These are phyloP conservation scores for Pholiota conissans DNA, from an alignment of 768 basidiomycete species.

Conservation along the genomic window DNA sequence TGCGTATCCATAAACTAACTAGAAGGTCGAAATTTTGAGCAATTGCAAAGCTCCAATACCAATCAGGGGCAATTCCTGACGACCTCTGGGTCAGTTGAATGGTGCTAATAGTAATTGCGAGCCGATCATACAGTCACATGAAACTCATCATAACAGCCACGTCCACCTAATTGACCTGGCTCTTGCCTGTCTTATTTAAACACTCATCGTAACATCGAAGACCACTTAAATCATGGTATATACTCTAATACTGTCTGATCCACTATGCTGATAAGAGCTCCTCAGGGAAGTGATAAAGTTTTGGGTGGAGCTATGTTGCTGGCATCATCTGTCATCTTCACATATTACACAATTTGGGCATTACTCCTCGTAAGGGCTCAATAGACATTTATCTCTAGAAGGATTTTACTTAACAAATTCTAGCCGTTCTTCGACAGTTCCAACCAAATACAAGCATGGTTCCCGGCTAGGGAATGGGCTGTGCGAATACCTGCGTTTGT, in stretches of 20 bases:
- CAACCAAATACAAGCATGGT: slow-evolving; percentile 74
- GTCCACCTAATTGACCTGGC: background rate
- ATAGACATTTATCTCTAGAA: background rate
- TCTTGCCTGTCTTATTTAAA: too few species aligned
- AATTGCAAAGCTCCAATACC: too few species aligned
- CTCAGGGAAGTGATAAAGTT: slow-evolving; percentile 77
- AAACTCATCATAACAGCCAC: slow-evolving; percentile 1
- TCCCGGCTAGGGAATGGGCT: slow-evolving; percentile 93
- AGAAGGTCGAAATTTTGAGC: background rate
- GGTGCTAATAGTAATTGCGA: background rate
- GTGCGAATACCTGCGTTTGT: slow-evolving; percentile 83
- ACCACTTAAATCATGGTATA: slow-evolving; percentile 5
- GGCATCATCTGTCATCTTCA: slow-evolving; percentile 72
- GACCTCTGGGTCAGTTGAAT: too few species aligned
- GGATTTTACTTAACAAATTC: slow-evolving; percentile 7
- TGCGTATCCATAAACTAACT: slow-evolving; percentile 57
- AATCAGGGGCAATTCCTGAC: too few species aligned
- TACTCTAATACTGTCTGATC: background rate
- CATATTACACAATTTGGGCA: slow-evolving; percentile 93
- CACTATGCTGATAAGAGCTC: background rate
- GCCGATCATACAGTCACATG: slow-evolving; percentile 7
- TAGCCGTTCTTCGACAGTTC: slow-evolving; percentile 82
- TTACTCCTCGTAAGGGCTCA: slow-evolving; percentile 70
- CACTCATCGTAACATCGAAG: background rate
- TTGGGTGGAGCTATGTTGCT: slow-evolving; percentile 82